Evolutionary conservation across 2,329 filamentous ascomycete genomes (phyloP).

Genomic region (Verticillium isaacii): DNA sequence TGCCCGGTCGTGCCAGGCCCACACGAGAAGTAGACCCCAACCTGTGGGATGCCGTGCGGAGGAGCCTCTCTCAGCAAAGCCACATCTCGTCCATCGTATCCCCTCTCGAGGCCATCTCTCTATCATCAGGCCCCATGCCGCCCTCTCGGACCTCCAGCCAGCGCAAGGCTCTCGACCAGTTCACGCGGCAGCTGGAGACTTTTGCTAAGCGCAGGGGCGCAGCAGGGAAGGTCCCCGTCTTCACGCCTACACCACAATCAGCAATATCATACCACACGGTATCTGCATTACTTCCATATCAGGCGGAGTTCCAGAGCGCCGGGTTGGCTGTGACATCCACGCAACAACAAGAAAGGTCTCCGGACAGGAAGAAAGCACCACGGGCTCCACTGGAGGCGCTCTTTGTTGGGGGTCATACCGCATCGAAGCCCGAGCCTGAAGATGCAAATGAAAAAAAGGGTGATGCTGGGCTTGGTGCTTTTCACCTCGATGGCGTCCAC

Average conservation of each 20-base stretch:
- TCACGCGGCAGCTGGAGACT: slow-evolving; percentile 11
- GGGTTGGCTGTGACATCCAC: slow-evolving; percentile 53
- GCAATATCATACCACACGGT: slow-evolving; percentile 45
- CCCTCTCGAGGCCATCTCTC: slow-evolving; percentile 2
- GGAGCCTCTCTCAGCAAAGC: slow-evolving; percentile 13
- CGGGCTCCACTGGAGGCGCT: background rate
- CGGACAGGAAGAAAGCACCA: background rate
- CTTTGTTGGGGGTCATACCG: background rate
- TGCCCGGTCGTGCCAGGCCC: background rate
- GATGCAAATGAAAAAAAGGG: background rate
- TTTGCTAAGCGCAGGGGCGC: slow-evolving; percentile 25
- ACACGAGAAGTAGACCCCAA: slow-evolving; percentile 6
- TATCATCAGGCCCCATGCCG: slow-evolving; percentile 2
- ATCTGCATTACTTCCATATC: slow-evolving; percentile 47
- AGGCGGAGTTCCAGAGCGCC: slow-evolving; percentile 45
- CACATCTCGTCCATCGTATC: slow-evolving; percentile 10
- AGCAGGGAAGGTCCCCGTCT: slow-evolving; percentile 29
- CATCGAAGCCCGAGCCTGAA: background rate
- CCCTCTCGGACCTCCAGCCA: slow-evolving; percentile 38
- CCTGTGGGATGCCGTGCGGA: slow-evolving; percentile 12
- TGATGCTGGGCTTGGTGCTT: background rate
- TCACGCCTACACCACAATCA: slow-evolving; percentile 36
- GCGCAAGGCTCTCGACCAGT: slow-evolving; percentile 31
- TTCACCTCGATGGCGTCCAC: background rate
- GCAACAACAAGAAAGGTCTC: slow-evolving; percentile 29